phyloP scores from a whole-genome alignment of 139 green algal species.

The Chlamydomonas applanata region DNA sequence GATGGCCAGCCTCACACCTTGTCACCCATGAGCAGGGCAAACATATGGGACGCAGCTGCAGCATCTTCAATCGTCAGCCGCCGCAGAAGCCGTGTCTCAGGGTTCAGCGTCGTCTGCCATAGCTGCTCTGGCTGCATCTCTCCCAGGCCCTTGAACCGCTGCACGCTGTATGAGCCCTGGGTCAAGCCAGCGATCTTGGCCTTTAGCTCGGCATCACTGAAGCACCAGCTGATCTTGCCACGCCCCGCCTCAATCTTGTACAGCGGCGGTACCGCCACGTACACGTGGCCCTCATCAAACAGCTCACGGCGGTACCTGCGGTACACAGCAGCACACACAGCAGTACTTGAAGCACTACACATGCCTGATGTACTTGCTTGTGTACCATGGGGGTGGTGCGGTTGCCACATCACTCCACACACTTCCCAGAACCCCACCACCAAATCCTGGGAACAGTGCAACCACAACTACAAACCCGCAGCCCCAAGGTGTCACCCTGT shows the following conservation, averaged over 20 bases:
- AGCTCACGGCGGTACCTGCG: conserved; percentile 80
- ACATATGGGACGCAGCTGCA: conserved; percentile 73
- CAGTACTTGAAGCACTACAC: too few species aligned
- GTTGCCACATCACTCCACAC: too few species aligned
- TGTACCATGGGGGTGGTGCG: too few species aligned
- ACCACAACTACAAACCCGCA: too few species aligned
- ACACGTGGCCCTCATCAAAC: conserved; percentile 88
- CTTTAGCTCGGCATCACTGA: conserved; percentile 34
- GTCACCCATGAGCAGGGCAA: conserved; percentile 89
- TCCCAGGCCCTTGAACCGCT: conserved; percentile 95
- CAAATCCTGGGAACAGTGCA: too few species aligned
- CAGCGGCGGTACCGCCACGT: conserved; percentile 92
- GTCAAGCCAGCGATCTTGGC: neutral
- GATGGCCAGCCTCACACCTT: conserved; percentile 34
- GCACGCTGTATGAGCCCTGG: conserved; percentile 58
- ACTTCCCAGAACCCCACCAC: too few species aligned
- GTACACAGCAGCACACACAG: neutral
- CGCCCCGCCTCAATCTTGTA: conserved; percentile 72
- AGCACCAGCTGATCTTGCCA: conserved; percentile 33
- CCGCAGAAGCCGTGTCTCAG: conserved; percentile 53
- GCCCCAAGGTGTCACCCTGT: too few species aligned
- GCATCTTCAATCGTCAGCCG: conserved; percentile 73
- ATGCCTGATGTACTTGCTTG: too few species aligned
- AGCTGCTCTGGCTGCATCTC: conserved; percentile 99
- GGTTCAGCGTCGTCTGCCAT: conserved; percentile 96